These are phyloP conservation scores for Stellera chamaejasme DNA, from an alignment of 345 rosid species.

Conservation along the genomic window DNA sequence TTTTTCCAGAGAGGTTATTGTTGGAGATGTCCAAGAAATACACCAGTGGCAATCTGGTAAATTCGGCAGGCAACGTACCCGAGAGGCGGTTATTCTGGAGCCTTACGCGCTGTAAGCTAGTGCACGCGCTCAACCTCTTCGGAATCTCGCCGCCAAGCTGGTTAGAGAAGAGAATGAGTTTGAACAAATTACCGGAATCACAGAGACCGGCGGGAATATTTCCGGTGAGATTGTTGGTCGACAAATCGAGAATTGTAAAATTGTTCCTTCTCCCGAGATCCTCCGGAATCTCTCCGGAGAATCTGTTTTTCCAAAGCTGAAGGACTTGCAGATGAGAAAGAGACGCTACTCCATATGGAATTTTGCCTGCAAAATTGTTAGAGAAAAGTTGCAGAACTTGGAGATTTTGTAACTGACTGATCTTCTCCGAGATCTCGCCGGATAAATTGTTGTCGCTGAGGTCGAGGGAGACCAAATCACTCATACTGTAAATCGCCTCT, in stretches of 20 bases:
- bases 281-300: constrained; percentile 63
- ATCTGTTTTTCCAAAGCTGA: constrained; percentile 77
- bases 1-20: constrained; percentile 52
- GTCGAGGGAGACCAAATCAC: constrained; percentile 60
- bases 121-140: constrained; percentile 36
- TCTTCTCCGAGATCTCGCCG: constrained; percentile 61
- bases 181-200: constrained; percentile 53
- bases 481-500: constrained; percentile 38
- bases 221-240: constrained; percentile 70
- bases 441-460: constrained; percentile 66
- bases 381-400: constrained; percentile 87
- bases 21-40: constrained; percentile 76
- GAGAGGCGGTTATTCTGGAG: constrained; percentile 60
- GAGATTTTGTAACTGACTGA: constrained; percentile 44
- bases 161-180: constrained; percentile 84
- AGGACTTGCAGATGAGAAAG: constrained; percentile 75
- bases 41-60: constrained; percentile 47
- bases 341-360: constrained; percentile 48
- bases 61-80: constrained; percentile 42
- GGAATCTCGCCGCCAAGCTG: constrained; percentile 60
- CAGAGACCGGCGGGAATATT: constrained; percentile 58
- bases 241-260: constrained; percentile 75
- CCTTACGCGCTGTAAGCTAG: constrained; percentile 59
- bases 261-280: constrained; percentile 54
- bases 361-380: constrained; percentile 55